Evolutionary conservation across 2,329 filamentous ascomycete species (phyloP).

Genomic region (Verticillium isaacii): DNA sequence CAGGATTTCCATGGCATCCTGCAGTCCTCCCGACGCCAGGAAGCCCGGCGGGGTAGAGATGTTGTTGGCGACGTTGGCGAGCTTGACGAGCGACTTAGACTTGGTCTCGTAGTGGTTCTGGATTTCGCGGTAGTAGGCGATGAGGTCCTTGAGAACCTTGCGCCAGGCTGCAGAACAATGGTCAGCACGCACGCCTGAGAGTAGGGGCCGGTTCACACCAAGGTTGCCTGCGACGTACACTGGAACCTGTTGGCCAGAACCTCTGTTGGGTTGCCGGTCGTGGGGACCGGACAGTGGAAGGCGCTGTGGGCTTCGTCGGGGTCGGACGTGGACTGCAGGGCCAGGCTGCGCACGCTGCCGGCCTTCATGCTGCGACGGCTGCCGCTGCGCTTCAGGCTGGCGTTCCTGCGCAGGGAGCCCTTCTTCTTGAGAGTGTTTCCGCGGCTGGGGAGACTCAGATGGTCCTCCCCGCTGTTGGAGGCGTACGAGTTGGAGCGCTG

Average conservation of each 20-base stretch:
- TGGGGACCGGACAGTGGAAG: slow-evolving; percentile 87
- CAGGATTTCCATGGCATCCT: slow-evolving; percentile 78
- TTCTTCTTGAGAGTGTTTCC: slow-evolving; percentile 86
- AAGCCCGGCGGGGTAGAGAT: slow-evolving; percentile 71
- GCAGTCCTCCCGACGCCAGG: slow-evolving; percentile 74
- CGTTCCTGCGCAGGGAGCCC: slow-evolving; percentile 66
- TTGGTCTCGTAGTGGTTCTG: slow-evolving; percentile 84
- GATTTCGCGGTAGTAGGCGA: slow-evolving; percentile 89
- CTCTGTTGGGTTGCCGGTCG: slow-evolving; percentile 81
- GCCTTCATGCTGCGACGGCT: slow-evolving; percentile 80
- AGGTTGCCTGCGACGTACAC: slow-evolving; percentile 45
- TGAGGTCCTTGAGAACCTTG: slow-evolving; percentile 90
- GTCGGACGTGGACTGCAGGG: slow-evolving; percentile 63
- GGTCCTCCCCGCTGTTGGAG: slow-evolving; percentile 42
- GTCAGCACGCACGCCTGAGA: background rate
- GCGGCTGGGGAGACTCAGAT: slow-evolving; percentile 35
- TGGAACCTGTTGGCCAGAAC: slow-evolving; percentile 84
- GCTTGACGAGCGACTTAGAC: slow-evolving; percentile 75
- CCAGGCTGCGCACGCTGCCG: slow-evolving; percentile 79
- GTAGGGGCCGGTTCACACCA: background rate
- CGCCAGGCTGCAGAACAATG: slow-evolving; percentile 67
- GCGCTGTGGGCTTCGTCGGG: slow-evolving; percentile 72
- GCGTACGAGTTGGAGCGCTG: slow-evolving; percentile 59
- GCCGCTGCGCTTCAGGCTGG: slow-evolving; percentile 71
- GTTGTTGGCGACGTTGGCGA: slow-evolving; percentile 81